Evolutionary conservation across 2,329 filamentous ascomycete genomes (phyloP), one percentile per base, ranked within the genome.

Genomic region (Monosporascus sp.): DNA sequence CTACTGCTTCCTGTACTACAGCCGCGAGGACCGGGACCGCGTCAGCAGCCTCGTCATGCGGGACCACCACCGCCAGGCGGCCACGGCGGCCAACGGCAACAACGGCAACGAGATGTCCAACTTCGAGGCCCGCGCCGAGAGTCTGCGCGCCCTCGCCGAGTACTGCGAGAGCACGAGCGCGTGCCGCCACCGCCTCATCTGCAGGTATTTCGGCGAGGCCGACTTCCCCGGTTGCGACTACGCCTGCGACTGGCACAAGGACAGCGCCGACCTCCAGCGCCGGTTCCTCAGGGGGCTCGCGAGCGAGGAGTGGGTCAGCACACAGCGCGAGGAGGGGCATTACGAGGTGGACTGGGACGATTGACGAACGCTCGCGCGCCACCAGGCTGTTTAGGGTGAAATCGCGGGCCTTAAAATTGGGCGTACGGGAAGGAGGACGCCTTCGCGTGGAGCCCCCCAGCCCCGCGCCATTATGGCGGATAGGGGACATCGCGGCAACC

Each of bases 1-100:
- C 34, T 83, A 88, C 55, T 97, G 91, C 65, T 89, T 96, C 51
- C 74, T 97, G 51, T 96, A 97, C 70, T 97, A 97, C 71, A 91
- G 86, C 54, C 83, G 89, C 14, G 89, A 95, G 68, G 92, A 97
- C 65, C 78, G 90, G 25, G 89, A 96, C 64, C 81, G 90, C 1
- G 83, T 88, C 9, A 82, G 79, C 9, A 78, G 73, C 56, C 72
- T 85, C 72, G 69, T 83, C 39, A 70, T 74, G 55, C 75, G 77
- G 57, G 77, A 77, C 57, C 70, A 72, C 51, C 62, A 68, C 49
- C 70, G 76, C 63, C 70, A 73, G 22, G 67, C 70, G 31, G 67
- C 67, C 57, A 67, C 72, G 22, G 67, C 70, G 31, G 67, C 67
- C 57, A 67, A 72, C 51, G 62, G 68, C 49, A 70, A 76, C 63